A percentile compares a stretch with the other conserved stretches of the same genome.
These are phyloP conservation scores for Pseudocercospora macadamiae DNA, from an alignment of 2,329 filamentous ascomycete species.

Conservation along the genomic window DNA sequence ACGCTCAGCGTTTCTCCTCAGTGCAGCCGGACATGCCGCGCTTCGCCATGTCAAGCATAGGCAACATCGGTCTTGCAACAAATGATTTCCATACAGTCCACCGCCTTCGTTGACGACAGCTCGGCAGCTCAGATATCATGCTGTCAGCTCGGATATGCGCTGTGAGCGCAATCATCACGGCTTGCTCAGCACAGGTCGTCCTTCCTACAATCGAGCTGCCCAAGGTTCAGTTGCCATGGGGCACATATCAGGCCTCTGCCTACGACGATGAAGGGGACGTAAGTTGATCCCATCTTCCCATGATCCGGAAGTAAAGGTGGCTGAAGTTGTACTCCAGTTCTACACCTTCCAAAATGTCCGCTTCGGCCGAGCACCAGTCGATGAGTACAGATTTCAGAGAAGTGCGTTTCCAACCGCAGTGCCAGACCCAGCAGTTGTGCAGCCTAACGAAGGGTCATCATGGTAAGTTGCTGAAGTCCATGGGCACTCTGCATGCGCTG, in stretches of 20 bases:
- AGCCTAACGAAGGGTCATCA: neutral
- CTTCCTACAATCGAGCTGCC: too few species aligned
- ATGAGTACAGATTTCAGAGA: slow-evolving; percentile 6
- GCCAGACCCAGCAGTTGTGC: neutral
- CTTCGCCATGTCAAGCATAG: too few species aligned
- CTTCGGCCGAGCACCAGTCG: neutral
- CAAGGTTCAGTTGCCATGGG: slow-evolving; percentile 3
- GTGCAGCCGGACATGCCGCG: too few species aligned
- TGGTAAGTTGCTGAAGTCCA: too few species aligned
- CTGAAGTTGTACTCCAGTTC: neutral
- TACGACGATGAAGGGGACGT: slow-evolving; percentile 4
- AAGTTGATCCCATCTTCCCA: neutral
- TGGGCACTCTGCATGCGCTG: too few species aligned
- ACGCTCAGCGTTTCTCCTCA: too few species aligned
- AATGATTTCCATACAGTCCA: too few species aligned
- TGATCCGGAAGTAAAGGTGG: too few species aligned
- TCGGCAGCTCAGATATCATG: neutral
- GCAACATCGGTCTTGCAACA: too few species aligned
- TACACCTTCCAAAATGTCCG: slow-evolving; percentile 1
- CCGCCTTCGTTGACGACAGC: too few species aligned
- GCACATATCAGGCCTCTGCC: neutral
- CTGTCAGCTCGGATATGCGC: neutral
- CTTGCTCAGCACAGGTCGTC: neutral
- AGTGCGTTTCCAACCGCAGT: neutral
- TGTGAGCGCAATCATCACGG: neutral